Evolutionary conservation across 2,329 filamentous ascomycete species (phyloP), one percentile per base, ranked within the genome.

Genomic region (Venturia nashicola): DNA sequence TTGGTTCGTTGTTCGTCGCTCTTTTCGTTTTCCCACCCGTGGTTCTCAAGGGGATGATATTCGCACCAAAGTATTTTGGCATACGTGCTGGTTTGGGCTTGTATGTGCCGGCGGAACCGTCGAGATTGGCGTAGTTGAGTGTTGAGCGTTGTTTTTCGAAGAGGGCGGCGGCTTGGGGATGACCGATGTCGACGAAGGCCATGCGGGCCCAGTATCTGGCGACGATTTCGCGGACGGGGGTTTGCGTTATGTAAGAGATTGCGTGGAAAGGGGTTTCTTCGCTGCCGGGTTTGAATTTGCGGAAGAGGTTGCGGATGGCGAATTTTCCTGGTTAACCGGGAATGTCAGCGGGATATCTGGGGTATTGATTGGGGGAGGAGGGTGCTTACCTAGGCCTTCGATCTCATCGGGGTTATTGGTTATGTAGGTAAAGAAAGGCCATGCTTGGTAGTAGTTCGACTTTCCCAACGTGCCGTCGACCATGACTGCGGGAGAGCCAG

Each of bases 141-240:
- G 12, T 18, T 18, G 42, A 67, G 9, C 73, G 71, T 66, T 77
- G 71, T 36, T 65, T 64, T 2, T 73, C 67, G 70, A 78, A 81
- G 51, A 72, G 65, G 0, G 73, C 68, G 20, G 75, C 72, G 0
- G 77, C 77, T 9, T 73, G 73, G 0, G 72, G 65, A 67, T 82
- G 77, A 16, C 77, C 78, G 40, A 82, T 79, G 54, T 82, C 80
- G 14, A 78, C 78, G 66, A 77, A 80, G 5, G 80, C 80, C 80
- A 82, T 82, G 65, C 76, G 76, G 2, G 80, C 80, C 79, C 79
- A 82, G 71, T 82, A 82, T n/a, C 73, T 71, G 3, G 75, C 79
- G 7, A 82, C 75, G 11, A 82, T 71, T 12, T 71, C 73, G 20
- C 77, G 75, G 18, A 74, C 71, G 20, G 69, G 70, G 34, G 68